These are phyloP conservation scores for Austroboletus festivus DNA, from an alignment of 768 basidiomycete species.

Conservation along the genomic window DNA sequence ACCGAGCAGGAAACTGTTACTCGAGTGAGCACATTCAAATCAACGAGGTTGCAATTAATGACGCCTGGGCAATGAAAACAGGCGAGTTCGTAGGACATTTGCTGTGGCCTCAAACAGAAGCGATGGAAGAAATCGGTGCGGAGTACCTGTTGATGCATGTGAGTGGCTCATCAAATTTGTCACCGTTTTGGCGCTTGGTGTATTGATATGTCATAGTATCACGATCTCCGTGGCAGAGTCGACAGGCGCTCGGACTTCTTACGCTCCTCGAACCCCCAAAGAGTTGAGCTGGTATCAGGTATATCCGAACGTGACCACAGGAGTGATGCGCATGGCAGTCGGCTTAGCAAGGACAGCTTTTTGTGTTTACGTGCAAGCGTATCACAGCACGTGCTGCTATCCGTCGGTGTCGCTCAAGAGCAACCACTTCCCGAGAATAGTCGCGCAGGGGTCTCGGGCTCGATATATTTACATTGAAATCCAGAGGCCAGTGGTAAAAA, in stretches of 20 bases:
- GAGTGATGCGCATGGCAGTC: conserved; percentile 29
- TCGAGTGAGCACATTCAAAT: conserved; percentile 14
- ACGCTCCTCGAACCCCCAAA: conserved; percentile 29
- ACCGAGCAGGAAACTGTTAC: conserved; percentile 8
- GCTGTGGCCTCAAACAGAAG: conserved; percentile 40
- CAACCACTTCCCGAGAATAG: conserved; percentile 38
- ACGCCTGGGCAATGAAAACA: conserved; percentile 33
- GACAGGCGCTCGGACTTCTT: conserved; percentile 46
- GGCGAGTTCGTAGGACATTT: conserved; percentile 43
- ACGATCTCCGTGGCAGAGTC: conserved; percentile 48
- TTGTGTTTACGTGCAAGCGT: conserved; percentile 46
- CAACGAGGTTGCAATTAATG: too few species aligned
- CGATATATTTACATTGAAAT: conserved; percentile 18
- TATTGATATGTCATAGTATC: conserved; percentile 40
- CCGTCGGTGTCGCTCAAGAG: conserved; percentile 28
- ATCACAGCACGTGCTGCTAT: too few species aligned
- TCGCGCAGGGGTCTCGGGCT: conserved; percentile 42
- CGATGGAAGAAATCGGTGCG: conserved; percentile 44
- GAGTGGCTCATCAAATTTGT: conserved; percentile 13
- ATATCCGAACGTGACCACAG: conserved; percentile 51
- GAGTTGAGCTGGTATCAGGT: conserved; percentile 40
- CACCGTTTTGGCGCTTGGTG: neutral
- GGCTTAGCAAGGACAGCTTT: conserved; percentile 23
- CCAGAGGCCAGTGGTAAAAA: too few species aligned
- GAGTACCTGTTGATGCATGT: conserved; percentile 50